Evolutionary conservation across 129 eudicot species (phyloP).

Genomic region (Helianthus annuus): DNA sequence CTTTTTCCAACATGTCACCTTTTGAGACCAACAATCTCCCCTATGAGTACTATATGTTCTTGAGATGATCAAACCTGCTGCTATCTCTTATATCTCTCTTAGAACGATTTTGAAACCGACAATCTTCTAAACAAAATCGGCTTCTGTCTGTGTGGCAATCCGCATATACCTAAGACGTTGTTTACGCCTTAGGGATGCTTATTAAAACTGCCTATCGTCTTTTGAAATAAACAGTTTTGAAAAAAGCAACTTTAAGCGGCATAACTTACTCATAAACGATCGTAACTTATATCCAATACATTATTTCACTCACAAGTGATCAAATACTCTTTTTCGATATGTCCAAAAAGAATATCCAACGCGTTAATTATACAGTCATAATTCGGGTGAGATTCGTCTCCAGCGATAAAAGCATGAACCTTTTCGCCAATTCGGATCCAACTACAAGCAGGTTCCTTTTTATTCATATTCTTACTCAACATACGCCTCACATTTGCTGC

Average conservation of each 20-base stretch:
- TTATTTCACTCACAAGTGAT: conserved; percentile 23
- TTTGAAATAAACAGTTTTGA: background rate
- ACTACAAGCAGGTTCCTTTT: conserved; percentile 75
- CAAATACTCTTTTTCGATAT: conserved; percentile 44
- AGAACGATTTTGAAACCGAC: background rate
- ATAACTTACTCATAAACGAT: background rate
- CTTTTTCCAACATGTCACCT: conserved; percentile 1
- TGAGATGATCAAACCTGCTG: conserved; percentile 36
- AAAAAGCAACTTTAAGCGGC: background rate
- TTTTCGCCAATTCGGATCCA: conserved; percentile 67
- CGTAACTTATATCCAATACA: background rate
- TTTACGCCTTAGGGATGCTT: background rate
- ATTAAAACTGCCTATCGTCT: background rate
- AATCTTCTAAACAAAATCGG: background rate
- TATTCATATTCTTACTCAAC: conserved; percentile 46
- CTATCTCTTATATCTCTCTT: conserved; percentile 27
- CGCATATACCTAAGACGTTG: background rate
- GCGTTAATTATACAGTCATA: conserved; percentile 40
- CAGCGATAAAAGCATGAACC: conserved; percentile 63
- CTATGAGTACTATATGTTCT: background rate
- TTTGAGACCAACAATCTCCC: background rate
- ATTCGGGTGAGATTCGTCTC: conserved; percentile 59
- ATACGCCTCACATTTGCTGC: conserved; percentile 49
- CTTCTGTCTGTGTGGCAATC: background rate
- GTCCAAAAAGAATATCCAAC: conserved; percentile 34